Conservation (phyloP, 371 early-diverging fungal genomes). For the Mortierella sp. region DNA sequence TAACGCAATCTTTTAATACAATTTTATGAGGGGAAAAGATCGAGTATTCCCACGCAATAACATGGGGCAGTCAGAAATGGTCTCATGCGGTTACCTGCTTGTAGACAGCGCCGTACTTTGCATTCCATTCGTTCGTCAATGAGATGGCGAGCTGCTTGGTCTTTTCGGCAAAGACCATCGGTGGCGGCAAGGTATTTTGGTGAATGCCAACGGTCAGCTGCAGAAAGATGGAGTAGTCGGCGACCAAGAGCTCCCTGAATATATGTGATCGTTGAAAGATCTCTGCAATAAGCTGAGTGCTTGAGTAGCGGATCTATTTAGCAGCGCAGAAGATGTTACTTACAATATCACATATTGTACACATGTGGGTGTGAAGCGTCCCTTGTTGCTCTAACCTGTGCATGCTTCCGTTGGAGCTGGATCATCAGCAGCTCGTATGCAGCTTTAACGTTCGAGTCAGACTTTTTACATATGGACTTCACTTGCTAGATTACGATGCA, state of each 20-base stretch:
- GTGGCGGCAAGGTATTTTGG: constrained; percentile 67
- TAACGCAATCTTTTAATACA: constrained; percentile 61
- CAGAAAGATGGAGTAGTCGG: constrained; percentile 66
- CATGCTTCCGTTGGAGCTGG: constrained; percentile 70
- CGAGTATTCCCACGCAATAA: no score
- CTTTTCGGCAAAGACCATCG: constrained; percentile 61
- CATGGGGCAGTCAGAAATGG: no score
- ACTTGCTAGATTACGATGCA: constrained; percentile 64
- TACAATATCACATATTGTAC: background rate
- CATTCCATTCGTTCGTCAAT: constrained; percentile 66
- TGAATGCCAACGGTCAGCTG: constrained; percentile 71
- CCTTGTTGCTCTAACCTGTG: constrained; percentile 68
- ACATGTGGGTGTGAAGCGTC: background rate
- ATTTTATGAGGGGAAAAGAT: no score
- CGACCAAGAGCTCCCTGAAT: constrained; percentile 66
- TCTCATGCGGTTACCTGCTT: constrained; percentile 49
- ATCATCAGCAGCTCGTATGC: constrained; percentile 62
- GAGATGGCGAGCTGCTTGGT: constrained; percentile 64
- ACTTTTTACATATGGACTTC: constrained; percentile 67
- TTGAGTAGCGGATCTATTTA: constrained; percentile 72
- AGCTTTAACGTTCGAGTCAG: constrained; percentile 55
- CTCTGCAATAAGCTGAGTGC: constrained; percentile 69
- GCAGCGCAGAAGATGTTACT: background rate
- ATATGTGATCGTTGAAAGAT: constrained; percentile 75
- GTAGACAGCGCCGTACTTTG: constrained; percentile 66